Percentiles rank a stretch among this genome's conserved stretches.
These are phyloP conservation scores for Luffa aegyptiaca DNA, from an alignment of 306 rosid species.

Conservation along the genomic window DNA sequence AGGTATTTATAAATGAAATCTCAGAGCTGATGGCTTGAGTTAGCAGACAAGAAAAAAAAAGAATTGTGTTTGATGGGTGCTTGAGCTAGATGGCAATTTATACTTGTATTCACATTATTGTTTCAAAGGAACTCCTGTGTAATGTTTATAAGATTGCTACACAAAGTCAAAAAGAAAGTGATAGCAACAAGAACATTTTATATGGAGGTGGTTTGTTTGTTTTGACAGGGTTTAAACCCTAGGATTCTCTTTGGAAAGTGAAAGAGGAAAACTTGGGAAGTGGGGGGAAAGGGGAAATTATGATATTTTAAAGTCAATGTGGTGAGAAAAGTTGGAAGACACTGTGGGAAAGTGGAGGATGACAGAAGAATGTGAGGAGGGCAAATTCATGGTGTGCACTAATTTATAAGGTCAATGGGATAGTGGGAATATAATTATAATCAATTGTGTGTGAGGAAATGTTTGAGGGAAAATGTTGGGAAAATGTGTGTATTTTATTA, in stretches of 20 bases:
- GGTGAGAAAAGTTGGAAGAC: conserved; percentile 10
- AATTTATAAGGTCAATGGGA: not conserved
- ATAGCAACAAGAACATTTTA: not conserved
- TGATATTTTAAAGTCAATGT: not conserved
- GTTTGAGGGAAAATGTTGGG: not conserved
- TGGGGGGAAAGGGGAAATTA: not conserved
- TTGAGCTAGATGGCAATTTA: not conserved
- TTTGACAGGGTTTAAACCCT: not conserved
- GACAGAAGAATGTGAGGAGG: not conserved
- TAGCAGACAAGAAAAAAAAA: not conserved
- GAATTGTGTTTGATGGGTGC: not conserved
- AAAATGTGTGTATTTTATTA: not conserved
- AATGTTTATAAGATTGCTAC: not conserved
- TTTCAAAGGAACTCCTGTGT: not conserved
- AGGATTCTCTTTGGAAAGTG: not conserved
- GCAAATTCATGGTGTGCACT: not conserved
- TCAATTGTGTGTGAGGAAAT: not conserved
- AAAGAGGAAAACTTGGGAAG: not conserved
- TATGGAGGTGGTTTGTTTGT: not conserved
- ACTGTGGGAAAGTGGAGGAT: conserved; percentile 8
- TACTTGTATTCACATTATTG: not conserved
- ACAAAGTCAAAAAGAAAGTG: conserved; percentile 5
- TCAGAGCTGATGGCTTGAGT: not conserved
- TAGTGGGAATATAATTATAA: conserved; percentile 9
- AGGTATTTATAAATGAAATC: not conserved